Base-by-base conservation (phyloP, 1,284 basidiomycete genomes). In the Psilocybe mexicana region DNA sequence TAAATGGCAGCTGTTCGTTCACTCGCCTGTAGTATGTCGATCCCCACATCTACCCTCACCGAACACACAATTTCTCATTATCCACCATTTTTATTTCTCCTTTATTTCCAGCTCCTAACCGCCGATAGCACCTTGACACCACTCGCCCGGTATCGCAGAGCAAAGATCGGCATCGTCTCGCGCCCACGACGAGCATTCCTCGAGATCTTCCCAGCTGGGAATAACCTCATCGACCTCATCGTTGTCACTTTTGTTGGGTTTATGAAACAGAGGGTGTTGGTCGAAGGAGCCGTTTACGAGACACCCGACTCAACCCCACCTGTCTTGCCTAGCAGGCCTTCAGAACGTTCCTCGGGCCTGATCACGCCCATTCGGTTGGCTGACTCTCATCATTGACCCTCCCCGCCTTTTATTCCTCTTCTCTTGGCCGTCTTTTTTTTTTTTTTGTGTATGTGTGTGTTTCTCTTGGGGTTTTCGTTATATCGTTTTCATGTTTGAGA, bases 101-200 rank as follows among this genome's bases (percentile, higher is more conserved):
- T 7, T 36, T 42, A 30, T 46, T 54, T 35, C 28, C 52, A 75
- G 74, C 62, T 75, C 4, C 61, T 71, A 5, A 55, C 72, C 14
- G 66, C 71, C 30, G 71, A 70, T 44, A 68, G 66, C 44, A 66
- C 70, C 1, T 62, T 64, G 35, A 72, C 69, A 1, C 72, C 71
- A 23, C 58, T 78, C 23, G 76, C 76, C 25, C 70, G 74, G 12
- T 78, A 75, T 54, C 71, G 70, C 14, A 70, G 72, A 5, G 74
- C 75, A 2, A 76, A 77, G 58, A 59, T 77, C 7, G 76, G 76
- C 10, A 76, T 78, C 35, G 69, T 77, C 11, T 77, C 75, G 6
- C 70, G 74, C 23, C 69, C 74, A 42, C 69, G 76, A 11, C 68
- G 69, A 44, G 72, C 73, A 2, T 75, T 72, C 49, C 67, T 77